Evolutionary conservation across 345 rosid species (phyloP).

Genomic region (Arabidopsis suecica): DNA sequence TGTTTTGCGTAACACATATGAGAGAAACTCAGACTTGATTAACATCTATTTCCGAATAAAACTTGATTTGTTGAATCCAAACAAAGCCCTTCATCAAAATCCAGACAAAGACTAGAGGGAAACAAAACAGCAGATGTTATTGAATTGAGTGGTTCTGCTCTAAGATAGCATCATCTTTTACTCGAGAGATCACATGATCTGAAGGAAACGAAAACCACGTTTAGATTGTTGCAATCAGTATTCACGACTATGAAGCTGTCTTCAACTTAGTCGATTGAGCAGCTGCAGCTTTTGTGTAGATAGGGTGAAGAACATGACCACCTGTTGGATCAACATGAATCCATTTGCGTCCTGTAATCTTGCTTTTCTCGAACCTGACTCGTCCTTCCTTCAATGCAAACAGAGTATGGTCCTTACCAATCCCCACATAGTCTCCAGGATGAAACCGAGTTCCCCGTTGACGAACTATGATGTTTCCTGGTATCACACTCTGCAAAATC

Average conservation of each 20-base stretch:
- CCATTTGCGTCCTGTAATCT: slow-evolving; percentile 76
- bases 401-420: slow-evolving; percentile 77
- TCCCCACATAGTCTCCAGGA: slow-evolving; percentile 85
- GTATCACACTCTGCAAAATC: slow-evolving; percentile 67
- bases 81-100: not conserved
- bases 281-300: slow-evolving; percentile 48
- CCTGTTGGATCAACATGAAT: slow-evolving; percentile 73
- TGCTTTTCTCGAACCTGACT: slow-evolving; percentile 74
- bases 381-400: slow-evolving; percentile 74
- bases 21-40: not conserved
- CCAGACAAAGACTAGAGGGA: not conserved
- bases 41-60: not conserved
- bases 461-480: slow-evolving; percentile 85
- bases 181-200: not conserved
- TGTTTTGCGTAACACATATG: not conserved
- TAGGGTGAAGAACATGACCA: slow-evolving; percentile 81
- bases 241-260: slow-evolving; percentile 34
- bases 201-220: slow-evolving; percentile 22
- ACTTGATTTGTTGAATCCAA: not conserved
- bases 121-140: slow-evolving; percentile 7
- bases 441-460: slow-evolving; percentile 86
- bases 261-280: slow-evolving; percentile 42
- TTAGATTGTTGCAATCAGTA: not conserved
- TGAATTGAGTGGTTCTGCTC: slow-evolving; percentile 14
- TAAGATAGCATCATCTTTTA: not conserved